These are phyloP conservation scores for Alternaria longipes DNA, from an alignment of 2,329 filamentous ascomycete species.

Conservation along the genomic window DNA sequence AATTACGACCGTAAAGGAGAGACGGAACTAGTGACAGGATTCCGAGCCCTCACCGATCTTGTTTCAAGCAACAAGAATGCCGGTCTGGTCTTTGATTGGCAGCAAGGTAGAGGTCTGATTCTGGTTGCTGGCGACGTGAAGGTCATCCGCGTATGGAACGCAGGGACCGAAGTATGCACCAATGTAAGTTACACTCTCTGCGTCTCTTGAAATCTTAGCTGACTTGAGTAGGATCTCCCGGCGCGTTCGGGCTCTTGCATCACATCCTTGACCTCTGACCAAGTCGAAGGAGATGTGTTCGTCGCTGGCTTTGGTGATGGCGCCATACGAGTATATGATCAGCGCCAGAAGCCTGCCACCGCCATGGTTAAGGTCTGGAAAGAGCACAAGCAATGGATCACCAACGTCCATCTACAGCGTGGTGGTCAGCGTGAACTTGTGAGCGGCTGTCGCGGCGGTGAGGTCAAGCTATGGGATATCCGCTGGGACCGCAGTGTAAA, in stretches of 20 bases:
- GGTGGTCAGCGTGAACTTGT: constrained; percentile 92
- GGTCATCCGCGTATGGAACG: constrained; percentile 96
- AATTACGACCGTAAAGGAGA: constrained; percentile 82
- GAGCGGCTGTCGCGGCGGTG: constrained; percentile 89
- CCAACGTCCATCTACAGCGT: constrained; percentile 94
- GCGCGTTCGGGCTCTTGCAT: constrained; percentile 95
- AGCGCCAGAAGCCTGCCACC: constrained; percentile 81
- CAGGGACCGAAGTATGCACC: constrained; percentile 88
- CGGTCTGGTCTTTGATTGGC: constrained; percentile 98
- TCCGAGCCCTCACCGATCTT: constrained; percentile 91
- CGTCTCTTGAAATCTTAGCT: constrained; percentile 6
- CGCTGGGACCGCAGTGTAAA: constrained; percentile 81
- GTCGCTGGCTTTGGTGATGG: constrained; percentile 97
- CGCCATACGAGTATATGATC: constrained; percentile 92
- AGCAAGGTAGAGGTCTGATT: constrained; percentile 93
- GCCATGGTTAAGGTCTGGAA: constrained; percentile 98
- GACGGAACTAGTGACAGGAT: constrained; percentile 87
- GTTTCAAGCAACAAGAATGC: constrained; percentile 94
- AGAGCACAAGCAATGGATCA: constrained; percentile 94
- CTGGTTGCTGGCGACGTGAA: constrained; percentile 97
- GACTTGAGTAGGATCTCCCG: constrained; percentile 74
- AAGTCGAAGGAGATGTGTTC: constrained; percentile 96
- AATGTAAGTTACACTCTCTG: constrained; percentile 59
- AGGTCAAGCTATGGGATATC: constrained; percentile 96
- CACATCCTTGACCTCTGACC: constrained; percentile 93